phyloP scores from a whole-genome alignment of 768 basidiomycete genomes.

The Paxillus ammoniavirescens region DNA sequence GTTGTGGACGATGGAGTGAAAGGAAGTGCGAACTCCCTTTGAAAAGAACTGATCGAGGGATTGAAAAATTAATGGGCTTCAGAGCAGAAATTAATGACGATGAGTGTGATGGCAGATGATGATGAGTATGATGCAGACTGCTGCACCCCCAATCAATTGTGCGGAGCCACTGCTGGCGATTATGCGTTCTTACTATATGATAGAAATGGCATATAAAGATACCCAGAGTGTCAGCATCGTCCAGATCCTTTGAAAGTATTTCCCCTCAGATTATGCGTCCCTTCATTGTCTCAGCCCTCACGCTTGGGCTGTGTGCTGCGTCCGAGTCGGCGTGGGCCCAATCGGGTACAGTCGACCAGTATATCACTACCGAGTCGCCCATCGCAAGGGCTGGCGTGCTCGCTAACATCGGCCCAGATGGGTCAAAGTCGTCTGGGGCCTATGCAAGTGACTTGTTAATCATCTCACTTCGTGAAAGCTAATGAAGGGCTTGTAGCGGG shows the following conservation, averaged over 20 bases:
- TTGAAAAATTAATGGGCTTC: no score
- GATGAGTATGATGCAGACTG: no score
- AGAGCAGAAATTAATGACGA: no score
- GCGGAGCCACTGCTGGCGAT: no score
- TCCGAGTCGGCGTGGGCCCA: slow-evolving; percentile 29
- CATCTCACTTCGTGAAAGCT: background rate
- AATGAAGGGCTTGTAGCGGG: slow-evolving; percentile 24
- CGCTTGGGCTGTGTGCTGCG: slow-evolving; percentile 24
- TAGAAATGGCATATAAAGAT: slow-evolving; percentile 2
- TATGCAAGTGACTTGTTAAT: slow-evolving; percentile 27
- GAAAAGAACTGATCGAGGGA: no score
- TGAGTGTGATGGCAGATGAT: no score
- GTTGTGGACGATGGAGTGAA: no score
- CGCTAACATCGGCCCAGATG: slow-evolving; percentile 67
- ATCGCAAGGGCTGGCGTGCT: slow-evolving; percentile 67
- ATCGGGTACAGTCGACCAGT: slow-evolving; percentile 35
- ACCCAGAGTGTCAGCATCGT: slow-evolving; percentile 7
- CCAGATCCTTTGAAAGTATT: slow-evolving; percentile 12
- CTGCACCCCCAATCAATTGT: no score
- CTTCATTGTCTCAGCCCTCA: slow-evolving; percentile 28
- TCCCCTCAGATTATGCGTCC: slow-evolving; percentile 30
- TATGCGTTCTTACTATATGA: no score
- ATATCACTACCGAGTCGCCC: slow-evolving; percentile 47
- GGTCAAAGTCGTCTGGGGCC: slow-evolving; percentile 56
- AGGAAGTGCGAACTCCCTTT: no score